Evolutionary conservation across 1,284 basidiomycete species (phyloP).

Genomic region (Trametes hirsuta): DNA sequence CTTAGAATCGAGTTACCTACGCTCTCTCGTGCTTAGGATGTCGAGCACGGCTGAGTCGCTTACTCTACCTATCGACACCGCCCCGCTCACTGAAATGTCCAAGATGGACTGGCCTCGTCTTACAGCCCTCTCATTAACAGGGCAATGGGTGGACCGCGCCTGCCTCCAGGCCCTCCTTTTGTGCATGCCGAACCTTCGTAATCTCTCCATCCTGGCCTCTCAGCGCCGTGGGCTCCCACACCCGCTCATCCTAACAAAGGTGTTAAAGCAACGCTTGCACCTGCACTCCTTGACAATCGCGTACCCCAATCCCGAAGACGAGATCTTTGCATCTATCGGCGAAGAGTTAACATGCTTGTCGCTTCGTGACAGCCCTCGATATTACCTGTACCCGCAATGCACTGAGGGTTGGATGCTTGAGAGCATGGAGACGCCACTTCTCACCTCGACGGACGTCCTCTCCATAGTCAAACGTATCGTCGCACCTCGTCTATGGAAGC

Average conservation of each 20-base stretch:
- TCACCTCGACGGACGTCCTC: not conserved
- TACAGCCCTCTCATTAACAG: not conserved
- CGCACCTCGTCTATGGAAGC: not conserved
- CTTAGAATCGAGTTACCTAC: not conserved
- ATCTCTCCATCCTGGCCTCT: not conserved
- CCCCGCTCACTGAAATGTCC: not conserved
- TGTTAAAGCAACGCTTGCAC: not conserved
- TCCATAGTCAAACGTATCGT: not conserved
- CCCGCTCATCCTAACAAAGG: not conserved
- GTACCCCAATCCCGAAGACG: constrained; percentile 8
- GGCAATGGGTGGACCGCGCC: not conserved
- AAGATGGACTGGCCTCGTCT: not conserved
- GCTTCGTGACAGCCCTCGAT: not conserved
- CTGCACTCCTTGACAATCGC: not conserved
- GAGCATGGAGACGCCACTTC: not conserved
- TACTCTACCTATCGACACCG: not conserved
- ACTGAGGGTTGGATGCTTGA: too few species aligned
- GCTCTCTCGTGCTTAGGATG: not conserved
- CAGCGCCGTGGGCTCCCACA: not conserved
- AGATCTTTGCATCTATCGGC: not conserved
- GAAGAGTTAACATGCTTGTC: not conserved
- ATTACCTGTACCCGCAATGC: not conserved
- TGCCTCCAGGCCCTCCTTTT: not conserved
- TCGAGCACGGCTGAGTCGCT: not conserved
- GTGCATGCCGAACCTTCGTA: not conserved